Evolutionary conservation across 768 basidiomycete species (phyloP), one percentile per base, ranked within the genome.

Genomic region (Lentinula aciculospora): DNA sequence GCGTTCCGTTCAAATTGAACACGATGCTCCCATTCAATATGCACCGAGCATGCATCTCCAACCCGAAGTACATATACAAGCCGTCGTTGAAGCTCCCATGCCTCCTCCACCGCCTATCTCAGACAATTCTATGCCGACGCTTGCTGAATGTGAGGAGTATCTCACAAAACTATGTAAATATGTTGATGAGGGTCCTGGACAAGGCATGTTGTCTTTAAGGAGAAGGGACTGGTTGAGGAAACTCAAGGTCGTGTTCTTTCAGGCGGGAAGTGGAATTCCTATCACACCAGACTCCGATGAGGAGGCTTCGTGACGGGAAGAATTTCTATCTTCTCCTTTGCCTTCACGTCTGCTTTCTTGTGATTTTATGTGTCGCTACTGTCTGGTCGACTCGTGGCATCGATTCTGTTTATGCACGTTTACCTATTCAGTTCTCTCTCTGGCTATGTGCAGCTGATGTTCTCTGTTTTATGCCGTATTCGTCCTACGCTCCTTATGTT

Each of bases 261-360:
- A 48, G 15, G 45, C 46, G 9, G 56, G 56, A 48, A 27, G 45
- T 27, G 56, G 56, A 4, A 48, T 57, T 57, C 56, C 56, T 23
- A 44, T 44, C 15, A 44, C 40, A 23, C 42, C 54, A 21, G 51
- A 53, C 23, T 53, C 51, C 21, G 51, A 53, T 36, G 51, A 40
- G 27, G 51, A 53, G 25, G 23, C 4, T n/a, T 17, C 19, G 23
- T 44, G 21, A 44, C 21, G 21, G 12, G 17, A 44, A 17, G 37
- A 39, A 15, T 39, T 39, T 17, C 13, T 39, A 15, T 39, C 5
- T 5, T 39, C 37, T 39, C 12, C 37, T 2, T 39, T n/a, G 37
- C 12, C 13, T 39, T n/a, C n/a, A n/a, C 3, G 32, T 34, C 8
- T 34, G 32, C 13, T 13, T 34, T 34, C 32, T 32, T 7, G 7